Conservation (phyloP, 1,284 basidiomycete genomes). For the Megacollybia platyphylla region DNA sequence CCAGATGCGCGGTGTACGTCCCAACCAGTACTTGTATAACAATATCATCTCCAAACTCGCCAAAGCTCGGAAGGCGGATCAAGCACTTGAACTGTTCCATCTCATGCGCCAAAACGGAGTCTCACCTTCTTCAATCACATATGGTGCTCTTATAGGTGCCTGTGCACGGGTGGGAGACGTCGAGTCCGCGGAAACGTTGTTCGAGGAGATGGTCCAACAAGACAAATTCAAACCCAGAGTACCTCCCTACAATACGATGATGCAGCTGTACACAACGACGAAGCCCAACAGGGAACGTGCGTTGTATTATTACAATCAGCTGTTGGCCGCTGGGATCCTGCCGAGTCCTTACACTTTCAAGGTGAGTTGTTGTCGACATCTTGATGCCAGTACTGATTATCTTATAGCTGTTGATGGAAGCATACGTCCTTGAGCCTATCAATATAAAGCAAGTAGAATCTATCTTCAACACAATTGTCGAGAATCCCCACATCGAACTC, state of each 20-base stretch:
- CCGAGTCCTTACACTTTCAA: conserved; percentile 92
- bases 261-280: conserved; percentile 90
- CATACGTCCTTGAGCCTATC: conserved; percentile 82
- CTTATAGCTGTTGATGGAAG: conserved; percentile 74
- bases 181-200: conserved; percentile 71
- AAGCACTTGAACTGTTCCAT: conserved; percentile 77
- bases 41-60: conserved; percentile 92
- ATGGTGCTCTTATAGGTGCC: conserved; percentile 90
- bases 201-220: conserved; percentile 73
- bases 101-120: conserved; percentile 66
- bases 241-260: conserved; percentile 97
- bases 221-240: conserved; percentile 78
- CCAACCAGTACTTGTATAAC: conserved; percentile 87
- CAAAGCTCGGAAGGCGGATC: conserved; percentile 84
- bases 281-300: conserved; percentile 76
- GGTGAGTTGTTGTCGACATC: conserved; percentile 23
- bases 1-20: conserved; percentile 52
- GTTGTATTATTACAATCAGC: conserved; percentile 66
- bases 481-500: conserved; percentile 42
- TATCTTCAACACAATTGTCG: conserved; percentile 53
- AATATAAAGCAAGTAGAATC: conserved; percentile 68
- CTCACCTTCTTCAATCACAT: conserved; percentile 79
- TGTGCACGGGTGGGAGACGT: conserved; percentile 91
- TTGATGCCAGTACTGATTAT: conserved; percentile 3
- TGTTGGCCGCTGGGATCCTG: conserved; percentile 49